These are phyloP conservation scores for Fusarium sp. DNA, from an alignment of 2,329 filamentous ascomycete genomes.

Conservation along the genomic window DNA sequence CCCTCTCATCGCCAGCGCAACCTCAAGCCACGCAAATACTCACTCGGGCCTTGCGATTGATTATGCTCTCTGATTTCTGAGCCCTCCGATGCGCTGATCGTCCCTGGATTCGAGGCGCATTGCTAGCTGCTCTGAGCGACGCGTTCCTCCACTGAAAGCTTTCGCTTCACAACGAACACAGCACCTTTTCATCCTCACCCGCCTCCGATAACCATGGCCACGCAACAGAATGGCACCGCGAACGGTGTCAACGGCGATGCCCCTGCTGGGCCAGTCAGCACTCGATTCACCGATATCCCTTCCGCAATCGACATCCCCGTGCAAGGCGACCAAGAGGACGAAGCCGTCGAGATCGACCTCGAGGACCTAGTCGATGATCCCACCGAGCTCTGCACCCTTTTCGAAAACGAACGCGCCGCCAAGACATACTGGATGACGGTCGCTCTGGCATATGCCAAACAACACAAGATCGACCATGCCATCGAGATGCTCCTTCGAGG, in stretches of 20 bases:
- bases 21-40: not conserved
- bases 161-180: constrained; percentile 26
- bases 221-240: constrained; percentile 57
- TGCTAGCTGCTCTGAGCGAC: constrained; percentile 46
- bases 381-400: constrained; percentile 91
- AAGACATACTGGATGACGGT: constrained; percentile 99
- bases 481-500: constrained; percentile 81
- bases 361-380: constrained; percentile 93
- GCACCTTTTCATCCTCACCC: constrained; percentile 17
- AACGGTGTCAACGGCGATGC: constrained; percentile 59
- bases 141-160: constrained; percentile 43
- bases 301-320: constrained; percentile 75
- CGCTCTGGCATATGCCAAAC: constrained; percentile 94
- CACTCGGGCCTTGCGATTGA: constrained; percentile 32
- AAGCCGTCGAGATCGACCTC: constrained; percentile 92
- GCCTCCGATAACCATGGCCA: constrained; percentile 52
- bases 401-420: constrained; percentile 93
- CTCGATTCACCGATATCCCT: constrained; percentile 74
- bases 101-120: constrained; percentile 48
- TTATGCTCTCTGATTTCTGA: constrained; percentile 43
- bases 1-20: constrained; percentile 13
- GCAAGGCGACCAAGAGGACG: constrained; percentile 73
- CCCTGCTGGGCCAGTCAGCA: constrained; percentile 57
- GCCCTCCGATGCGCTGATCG: constrained; percentile 46
- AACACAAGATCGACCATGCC: constrained; percentile 89